A percentile compares a stretch with the other conserved stretches of the same genome.
Evolutionary conservation across 106 monocot genomes (phyloP).

Genomic region (Acorus gramineus): DNA sequence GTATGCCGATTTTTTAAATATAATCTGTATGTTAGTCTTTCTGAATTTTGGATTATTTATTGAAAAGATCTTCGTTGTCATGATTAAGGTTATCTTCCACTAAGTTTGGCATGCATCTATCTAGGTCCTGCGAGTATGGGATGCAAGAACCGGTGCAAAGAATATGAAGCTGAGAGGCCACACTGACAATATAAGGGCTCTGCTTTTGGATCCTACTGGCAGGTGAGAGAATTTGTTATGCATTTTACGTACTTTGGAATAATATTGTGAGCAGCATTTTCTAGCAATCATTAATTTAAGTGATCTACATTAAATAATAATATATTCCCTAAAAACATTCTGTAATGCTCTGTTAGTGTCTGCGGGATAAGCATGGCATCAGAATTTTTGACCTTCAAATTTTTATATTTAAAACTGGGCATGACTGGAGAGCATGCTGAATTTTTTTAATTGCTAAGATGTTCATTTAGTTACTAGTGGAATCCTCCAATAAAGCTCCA

Average conservation of each 20-base stretch:
- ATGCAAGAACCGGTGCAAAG: slow-evolving; percentile 93
- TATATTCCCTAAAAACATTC: too few species aligned
- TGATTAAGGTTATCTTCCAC: background rate
- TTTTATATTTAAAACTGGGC: too few species aligned
- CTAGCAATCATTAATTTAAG: background rate
- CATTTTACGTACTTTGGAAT: background rate
- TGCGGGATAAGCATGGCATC: too few species aligned
- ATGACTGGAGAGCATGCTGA: too few species aligned
- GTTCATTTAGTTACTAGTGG: too few species aligned
- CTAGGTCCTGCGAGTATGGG: slow-evolving; percentile 96
- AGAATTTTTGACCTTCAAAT: too few species aligned
- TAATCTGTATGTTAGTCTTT: background rate
- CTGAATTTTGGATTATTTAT: background rate
- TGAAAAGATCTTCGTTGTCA: too few species aligned
- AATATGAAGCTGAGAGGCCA: slow-evolving; percentile 97
- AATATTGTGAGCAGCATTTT: background rate
- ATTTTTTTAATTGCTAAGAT: too few species aligned
- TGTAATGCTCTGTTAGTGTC: too few species aligned
- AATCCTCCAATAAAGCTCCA: too few species aligned
- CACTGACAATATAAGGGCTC: slow-evolving; percentile 88
- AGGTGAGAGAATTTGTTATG: slow-evolving; percentile 36
- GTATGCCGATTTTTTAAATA: background rate
- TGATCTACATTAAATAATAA: too few species aligned
- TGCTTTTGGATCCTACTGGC: slow-evolving; percentile 91
- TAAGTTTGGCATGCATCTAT: background rate